A percentile compares a stretch with the other conserved stretches of the same genome.
These are phyloP conservation scores for Septoria petroselini DNA, from an alignment of 2,329 filamentous ascomycete species.

Conservation along the genomic window DNA sequence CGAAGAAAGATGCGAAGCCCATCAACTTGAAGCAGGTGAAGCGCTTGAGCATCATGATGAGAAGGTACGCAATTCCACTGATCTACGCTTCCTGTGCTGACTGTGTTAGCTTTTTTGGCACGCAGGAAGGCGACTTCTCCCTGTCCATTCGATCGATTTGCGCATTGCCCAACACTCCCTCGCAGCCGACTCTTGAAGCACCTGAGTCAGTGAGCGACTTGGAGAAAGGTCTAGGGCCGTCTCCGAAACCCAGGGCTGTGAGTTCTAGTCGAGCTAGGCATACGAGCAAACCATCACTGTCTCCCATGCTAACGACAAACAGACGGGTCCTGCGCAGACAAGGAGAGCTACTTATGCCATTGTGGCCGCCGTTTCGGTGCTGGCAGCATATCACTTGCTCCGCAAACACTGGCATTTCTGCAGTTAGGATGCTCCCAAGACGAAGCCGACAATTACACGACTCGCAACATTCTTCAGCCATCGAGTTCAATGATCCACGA, in stretches of 20 bases:
- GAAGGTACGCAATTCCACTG: constrained; percentile 56
- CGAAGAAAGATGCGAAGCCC: constrained; percentile 57
- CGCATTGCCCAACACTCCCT: constrained; percentile 38
- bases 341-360: background rate
- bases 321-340: constrained; percentile 1
- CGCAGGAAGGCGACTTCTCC: constrained; percentile 66
- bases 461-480: too few relatives aligned
- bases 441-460: too few relatives aligned
- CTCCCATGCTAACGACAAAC: constrained; percentile 4
- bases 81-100: background rate
- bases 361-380: background rate
- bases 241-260: too few relatives aligned
- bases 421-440: background rate
- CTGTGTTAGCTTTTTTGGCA: constrained; percentile 65
- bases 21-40: constrained; percentile 61
- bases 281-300: too few relatives aligned
- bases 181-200: background rate
- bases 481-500: too few relatives aligned
- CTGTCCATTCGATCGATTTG: constrained; percentile 56
- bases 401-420: constrained; percentile 6
- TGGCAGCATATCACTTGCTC: constrained; percentile 2
- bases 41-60: constrained; percentile 73
- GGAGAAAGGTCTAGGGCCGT: too few relatives aligned
- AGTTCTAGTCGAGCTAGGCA: too few relatives aligned
- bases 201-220: too few relatives aligned